Conservation (phyloP, 305 asterid genomes). For the Nicotiana rustica region DNA sequence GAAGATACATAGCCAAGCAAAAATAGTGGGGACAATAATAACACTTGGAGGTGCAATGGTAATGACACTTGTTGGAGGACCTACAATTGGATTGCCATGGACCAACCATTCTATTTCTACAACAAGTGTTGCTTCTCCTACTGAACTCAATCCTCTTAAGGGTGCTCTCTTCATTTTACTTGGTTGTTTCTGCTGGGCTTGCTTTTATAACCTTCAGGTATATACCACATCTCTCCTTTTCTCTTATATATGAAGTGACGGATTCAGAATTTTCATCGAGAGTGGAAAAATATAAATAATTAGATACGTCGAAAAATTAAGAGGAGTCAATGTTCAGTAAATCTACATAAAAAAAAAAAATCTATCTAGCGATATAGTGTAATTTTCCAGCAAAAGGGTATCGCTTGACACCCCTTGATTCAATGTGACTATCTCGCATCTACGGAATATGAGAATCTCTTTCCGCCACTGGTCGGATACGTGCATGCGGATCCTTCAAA, state of each 20-base stretch:
- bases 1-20: constrained; percentile 59
- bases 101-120: constrained; percentile 36
- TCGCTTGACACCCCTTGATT: too few species aligned
- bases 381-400: too few species aligned
- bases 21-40: constrained; percentile 69
- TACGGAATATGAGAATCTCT: too few species aligned
- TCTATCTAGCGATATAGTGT: too few species aligned
- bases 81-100: constrained; percentile 64
- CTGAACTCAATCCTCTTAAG: constrained; percentile 49
- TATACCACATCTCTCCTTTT: background rate
- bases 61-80: constrained; percentile 69
- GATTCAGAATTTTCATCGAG: too few species aligned
- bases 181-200: constrained; percentile 75
- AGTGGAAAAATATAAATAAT: too few species aligned
- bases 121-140: background rate
- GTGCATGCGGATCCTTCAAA: background rate
- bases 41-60: constrained; percentile 79
- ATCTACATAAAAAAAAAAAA: too few species aligned
- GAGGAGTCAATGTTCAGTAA: too few species aligned
- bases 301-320: too few species aligned
- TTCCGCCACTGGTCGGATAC: too few species aligned
- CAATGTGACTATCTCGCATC: too few species aligned
- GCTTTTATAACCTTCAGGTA: constrained; percentile 75
- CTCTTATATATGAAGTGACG: too few species aligned
- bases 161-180: constrained; percentile 69